phyloP scores from a whole-genome alignment of 495 filamentous ascomycete species.

The Neohortaea acidophila region DNA sequence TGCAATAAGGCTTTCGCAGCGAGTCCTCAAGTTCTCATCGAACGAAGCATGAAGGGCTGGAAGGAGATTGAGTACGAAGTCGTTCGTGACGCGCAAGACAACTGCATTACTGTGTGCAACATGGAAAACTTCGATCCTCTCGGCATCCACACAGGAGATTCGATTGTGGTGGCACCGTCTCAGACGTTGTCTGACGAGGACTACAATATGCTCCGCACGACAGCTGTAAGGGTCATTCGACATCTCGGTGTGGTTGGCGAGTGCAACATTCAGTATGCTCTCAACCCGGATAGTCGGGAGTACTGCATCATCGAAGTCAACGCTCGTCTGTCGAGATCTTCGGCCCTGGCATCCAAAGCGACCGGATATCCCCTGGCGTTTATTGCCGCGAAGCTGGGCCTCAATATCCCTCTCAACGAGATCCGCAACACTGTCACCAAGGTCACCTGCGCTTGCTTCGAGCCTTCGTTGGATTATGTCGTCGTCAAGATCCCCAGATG shows the following conservation, averaged over 20 bases:
- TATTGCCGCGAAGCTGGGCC: constrained; percentile 86
- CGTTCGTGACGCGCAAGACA: constrained; percentile 82
- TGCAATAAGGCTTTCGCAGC: constrained; percentile 90
- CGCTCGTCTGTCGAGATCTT: constrained; percentile 89
- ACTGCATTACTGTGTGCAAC: constrained; percentile 98
- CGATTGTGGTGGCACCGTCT: constrained; percentile 88
- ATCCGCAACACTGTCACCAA: constrained; percentile 94
- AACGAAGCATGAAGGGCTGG: constrained; percentile 99
- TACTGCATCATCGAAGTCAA: constrained; percentile 99
- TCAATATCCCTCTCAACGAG: constrained; percentile 90
- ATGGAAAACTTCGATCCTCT: constrained; percentile 99
- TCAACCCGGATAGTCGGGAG: constrained; percentile 86
- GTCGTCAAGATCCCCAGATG: constrained; percentile 98
- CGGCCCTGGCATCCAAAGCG: constrained; percentile 90
- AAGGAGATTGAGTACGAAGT: constrained; percentile 98
- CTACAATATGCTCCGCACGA: constrained; percentile 96
- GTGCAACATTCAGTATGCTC: constrained; percentile 95
- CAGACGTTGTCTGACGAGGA: constrained; percentile 95
- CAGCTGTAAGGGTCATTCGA: constrained; percentile 89
- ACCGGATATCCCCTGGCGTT: constrained; percentile 95
- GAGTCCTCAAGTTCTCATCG: constrained; percentile 89
- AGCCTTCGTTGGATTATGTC: constrained; percentile 96
- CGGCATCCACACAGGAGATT: constrained; percentile 92
- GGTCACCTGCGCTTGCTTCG: constrained; percentile 93
- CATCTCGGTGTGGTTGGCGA: constrained; percentile 93